Base-by-base conservation (phyloP, 768 basidiomycete genomes). In the Leccinum subgranulosum region DNA sequence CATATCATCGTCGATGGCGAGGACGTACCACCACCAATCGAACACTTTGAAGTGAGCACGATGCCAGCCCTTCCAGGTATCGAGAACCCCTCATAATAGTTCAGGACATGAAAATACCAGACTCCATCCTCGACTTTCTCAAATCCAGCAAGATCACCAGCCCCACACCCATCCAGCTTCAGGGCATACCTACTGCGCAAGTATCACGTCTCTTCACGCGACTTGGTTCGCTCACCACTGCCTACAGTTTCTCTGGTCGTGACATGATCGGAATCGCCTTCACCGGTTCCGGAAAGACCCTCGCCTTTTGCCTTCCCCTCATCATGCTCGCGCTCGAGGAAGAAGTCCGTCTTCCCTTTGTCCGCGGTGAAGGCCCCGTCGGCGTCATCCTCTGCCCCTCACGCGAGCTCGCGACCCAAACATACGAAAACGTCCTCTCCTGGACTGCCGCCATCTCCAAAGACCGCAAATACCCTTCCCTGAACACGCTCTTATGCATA, bases 181-280 rank as follows among this genome's bases (percentile, higher is more conserved):
- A 98, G 75, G 97, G 97, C 23, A 88, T 99, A 56, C 95, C 97
- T 3, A 90, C 91, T 52, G 97, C 94, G 91, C 94, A 75, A 65
- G 91, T 66, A 17, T 46, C 62, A n/a, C n/a, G n/a, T 15, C 12
- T 51, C 21, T 55, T 48, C 19, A 17, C 46, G 39, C 39, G 0
- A 39, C 23, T 33, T 12, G 31, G 31, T 52, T 48, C 41, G 58
- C 59, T 66, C 39, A 60, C 21, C 5, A n/a, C 11, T 17, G 29
- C 57, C 58, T 39, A 28, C 68, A 94, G 94, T 33, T 98, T 98
- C 72, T 77, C 94, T 51, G 97, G 97, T 39, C 85, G 97, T 60
- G 97, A 99, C 71, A 89, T 98, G 77, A 99, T 98, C 61, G 97
- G 97, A 19, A 98, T 99, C 62, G 97, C 97, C 4, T 98, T 98